Evolutionary conservation across 2,329 filamentous ascomycete genomes (phyloP), one percentile per base, ranked within the genome.

Genomic region (Neonectria faginata): DNA sequence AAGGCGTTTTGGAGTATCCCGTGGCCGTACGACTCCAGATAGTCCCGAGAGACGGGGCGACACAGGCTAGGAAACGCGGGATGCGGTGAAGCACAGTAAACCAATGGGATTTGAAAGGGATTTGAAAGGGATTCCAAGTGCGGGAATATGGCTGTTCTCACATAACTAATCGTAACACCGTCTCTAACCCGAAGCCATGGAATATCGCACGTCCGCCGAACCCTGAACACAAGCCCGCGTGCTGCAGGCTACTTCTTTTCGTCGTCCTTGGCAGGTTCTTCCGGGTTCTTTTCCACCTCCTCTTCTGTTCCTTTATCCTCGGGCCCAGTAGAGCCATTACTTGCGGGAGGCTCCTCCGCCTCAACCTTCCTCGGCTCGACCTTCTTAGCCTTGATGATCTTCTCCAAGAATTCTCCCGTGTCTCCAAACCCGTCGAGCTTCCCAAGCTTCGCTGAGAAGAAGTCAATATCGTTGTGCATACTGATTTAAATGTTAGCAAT

Each of bases 351-450:
- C 45, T 60, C 66, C 53, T 68, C 68, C 60, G 41, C 65, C 55
- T 70, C 65, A 65, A 68, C 78, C 29, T 81, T 78, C 77, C 92
- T 94, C 9, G 83, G 80, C 62, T 86, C 86, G 58, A 92, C 84
- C 45, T 93, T 85, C 20, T 86, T 85, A 12, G 83, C 81, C 62
- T 86, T 86, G 59, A 92, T 84, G 44, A 93, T 85, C 20, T 86
- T 85, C 12, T 89, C 79, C 5, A 97, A 84, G 66, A 89, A 85
- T 39, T 91, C 86, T 31, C 92, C 92, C 3, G 92, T 83, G 69
- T 94, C 90, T 10, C 86, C 90, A 64, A 93, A 92, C 1, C 92
- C 93, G 57, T 96, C 91, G 42, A 97, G 86, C 75, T 92, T 94
- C 69, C 88, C 85, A 7, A 97, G 85, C 69, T 89, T 90, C 1